Evolutionary conservation across 768 basidiomycete genomes (phyloP).

Genomic region (Rhizopogon roseolus): DNA sequence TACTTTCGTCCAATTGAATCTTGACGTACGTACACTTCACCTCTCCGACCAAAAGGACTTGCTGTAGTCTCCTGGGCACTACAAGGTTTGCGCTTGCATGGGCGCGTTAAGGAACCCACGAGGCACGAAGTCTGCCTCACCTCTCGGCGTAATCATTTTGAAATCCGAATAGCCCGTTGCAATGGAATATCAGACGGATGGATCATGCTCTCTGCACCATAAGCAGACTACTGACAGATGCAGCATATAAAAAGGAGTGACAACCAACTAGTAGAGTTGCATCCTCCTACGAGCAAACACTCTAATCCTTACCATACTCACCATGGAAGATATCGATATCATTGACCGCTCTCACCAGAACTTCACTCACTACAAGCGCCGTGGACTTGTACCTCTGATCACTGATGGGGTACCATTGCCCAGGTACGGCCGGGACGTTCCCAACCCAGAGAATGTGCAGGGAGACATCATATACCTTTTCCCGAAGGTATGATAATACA

Average conservation of each 20-base stretch:
- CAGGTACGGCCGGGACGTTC: neutral
- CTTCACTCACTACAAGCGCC: neutral
- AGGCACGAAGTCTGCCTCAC: too few relatives aligned
- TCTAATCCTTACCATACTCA: neutral
- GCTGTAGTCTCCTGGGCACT: too few relatives aligned
- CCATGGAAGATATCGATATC: neutral
- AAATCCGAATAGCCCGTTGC: too few relatives aligned
- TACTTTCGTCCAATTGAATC: too few relatives aligned
- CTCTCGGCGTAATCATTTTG: too few relatives aligned
- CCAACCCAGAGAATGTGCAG: conserved; percentile 2
- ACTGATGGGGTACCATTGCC: neutral
- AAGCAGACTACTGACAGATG: neutral
- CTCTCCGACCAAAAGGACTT: too few relatives aligned
- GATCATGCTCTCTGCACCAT: neutral
- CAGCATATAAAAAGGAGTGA: neutral
- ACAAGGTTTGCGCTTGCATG: too few relatives aligned
- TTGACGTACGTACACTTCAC: too few relatives aligned
- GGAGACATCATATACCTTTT: conserved; percentile 3
- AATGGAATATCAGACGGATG: too few relatives aligned
- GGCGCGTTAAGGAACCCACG: too few relatives aligned
- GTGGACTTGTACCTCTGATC: conserved; percentile 2
- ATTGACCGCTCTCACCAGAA: neutral
- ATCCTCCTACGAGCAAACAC: neutral
- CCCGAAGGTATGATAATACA: neutral
- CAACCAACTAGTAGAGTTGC: neutral